A percentile compares a stretch with the other conserved stretches of the same genome.
These are phyloP conservation scores for Citrus sp. DNA, from an alignment of 345 rosid species.

Conservation along the genomic window DNA sequence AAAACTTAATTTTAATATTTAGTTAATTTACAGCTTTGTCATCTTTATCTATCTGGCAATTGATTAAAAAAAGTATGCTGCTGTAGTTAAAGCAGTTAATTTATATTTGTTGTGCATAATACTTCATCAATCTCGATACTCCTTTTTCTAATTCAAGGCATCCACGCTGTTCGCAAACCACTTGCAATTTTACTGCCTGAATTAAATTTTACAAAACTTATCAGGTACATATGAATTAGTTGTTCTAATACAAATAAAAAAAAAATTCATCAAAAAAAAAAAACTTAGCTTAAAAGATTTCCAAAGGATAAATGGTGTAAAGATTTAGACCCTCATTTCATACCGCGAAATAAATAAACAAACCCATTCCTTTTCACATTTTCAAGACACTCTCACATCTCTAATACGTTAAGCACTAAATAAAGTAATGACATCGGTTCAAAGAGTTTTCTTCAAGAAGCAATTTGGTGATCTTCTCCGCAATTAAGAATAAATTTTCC, in stretches of 20 bases:
- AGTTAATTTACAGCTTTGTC: not conserved
- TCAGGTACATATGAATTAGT: too few relatives aligned
- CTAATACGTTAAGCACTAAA: too few relatives aligned
- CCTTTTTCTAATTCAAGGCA: not conserved
- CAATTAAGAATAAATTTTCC: slow-evolving; percentile 13
- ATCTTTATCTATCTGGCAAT: not conserved
- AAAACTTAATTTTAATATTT: fast-evolving
- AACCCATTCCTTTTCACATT: too few relatives aligned
- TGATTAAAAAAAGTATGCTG: not conserved
- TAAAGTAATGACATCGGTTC: too few relatives aligned
- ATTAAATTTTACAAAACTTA: too few relatives aligned
- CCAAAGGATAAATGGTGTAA: too few relatives aligned
- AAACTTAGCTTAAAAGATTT: too few relatives aligned
- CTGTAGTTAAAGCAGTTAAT: not conserved
- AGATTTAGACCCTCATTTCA: not conserved
- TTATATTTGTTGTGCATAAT: too few relatives aligned
- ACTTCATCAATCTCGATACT: not conserved
- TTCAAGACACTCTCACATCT: too few relatives aligned
- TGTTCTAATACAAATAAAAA: too few relatives aligned
- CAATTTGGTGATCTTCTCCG: not conserved
- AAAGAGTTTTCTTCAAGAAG: not conserved
- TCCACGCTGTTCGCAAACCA: not conserved
- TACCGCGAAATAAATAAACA: too few relatives aligned
- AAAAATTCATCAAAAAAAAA: too few relatives aligned
- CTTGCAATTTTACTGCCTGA: not conserved